phyloP scores from a whole-genome alignment of 2,329 filamentous ascomycete genomes.

The Fusarium musae region DNA sequence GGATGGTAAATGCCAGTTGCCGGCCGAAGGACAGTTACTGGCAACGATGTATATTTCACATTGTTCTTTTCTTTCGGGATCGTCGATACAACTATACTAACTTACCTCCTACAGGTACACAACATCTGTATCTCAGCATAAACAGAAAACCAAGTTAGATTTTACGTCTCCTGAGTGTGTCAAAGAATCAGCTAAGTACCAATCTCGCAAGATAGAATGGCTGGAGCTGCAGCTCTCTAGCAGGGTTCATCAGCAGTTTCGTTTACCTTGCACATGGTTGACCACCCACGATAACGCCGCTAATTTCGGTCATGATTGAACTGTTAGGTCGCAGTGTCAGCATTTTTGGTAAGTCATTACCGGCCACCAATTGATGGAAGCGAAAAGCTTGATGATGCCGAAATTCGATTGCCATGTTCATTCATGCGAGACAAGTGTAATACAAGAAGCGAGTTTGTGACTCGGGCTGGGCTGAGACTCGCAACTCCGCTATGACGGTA shows the following conservation, averaged over 20 bases:
- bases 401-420: conserved; percentile 22
- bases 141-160: not conserved
- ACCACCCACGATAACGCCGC: not conserved
- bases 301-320: not conserved
- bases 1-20: not conserved
- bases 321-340: not conserved
- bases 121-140: not conserved
- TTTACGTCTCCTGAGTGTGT: not conserved
- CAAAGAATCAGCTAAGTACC: not conserved
- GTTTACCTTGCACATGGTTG: not conserved
- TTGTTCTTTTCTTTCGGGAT: no score
- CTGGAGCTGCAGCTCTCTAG: not conserved
- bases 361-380: not conserved
- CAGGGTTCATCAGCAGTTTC: not conserved
- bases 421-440: conserved; percentile 25
- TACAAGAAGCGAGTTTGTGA: conserved; percentile 11
- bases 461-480: not conserved
- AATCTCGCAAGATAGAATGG: not conserved
- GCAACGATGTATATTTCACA: not conserved
- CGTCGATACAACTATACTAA: not conserved
- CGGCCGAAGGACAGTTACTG: not conserved
- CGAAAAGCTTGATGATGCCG: conserved; percentile 2
- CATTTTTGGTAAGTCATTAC: not conserved
- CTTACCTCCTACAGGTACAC: not conserved
- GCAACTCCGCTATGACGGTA: conserved; percentile 13